phyloP scores from a whole-genome alignment of 2,329 filamentous ascomycete species.

The Boeremia exigua region DNA sequence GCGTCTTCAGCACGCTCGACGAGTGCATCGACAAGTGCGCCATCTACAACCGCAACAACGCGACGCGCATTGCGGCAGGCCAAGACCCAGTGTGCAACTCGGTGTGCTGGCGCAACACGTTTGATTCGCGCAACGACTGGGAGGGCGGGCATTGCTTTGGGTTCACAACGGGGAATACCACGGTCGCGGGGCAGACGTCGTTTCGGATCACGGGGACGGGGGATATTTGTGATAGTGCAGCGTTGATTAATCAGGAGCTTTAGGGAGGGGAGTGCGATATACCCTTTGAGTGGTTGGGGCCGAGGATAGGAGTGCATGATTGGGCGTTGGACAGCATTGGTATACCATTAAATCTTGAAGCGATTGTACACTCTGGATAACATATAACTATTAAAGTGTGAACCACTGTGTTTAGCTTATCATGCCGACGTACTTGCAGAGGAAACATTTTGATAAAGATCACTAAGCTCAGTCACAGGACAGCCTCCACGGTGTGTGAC shows the following conservation, averaged over 20 bases:
- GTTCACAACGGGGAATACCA: conserved; percentile 16
- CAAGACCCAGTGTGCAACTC: conserved; percentile 13
- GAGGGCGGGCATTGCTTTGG: conserved; percentile 22
- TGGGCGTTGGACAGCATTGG: too few species aligned
- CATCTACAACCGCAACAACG: conserved; percentile 19
- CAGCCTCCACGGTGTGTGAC: too few species aligned
- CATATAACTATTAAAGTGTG: too few species aligned
- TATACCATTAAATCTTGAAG: too few species aligned
- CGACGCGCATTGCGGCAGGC: conserved; percentile 10
- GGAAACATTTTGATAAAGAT: too few species aligned
- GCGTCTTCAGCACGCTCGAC: conserved; percentile 7
- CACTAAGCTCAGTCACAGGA: too few species aligned
- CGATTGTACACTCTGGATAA: too few species aligned
- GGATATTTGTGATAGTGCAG: conserved; percentile 23
- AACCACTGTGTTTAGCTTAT: too few species aligned
- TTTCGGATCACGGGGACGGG: conserved; percentile 9
- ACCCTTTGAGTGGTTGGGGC: too few species aligned
- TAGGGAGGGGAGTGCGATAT: background rate
- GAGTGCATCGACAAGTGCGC: conserved; percentile 24
- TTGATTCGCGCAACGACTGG: conserved; percentile 22
- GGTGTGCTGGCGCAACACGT: conserved; percentile 25
- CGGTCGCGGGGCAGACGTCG: conserved; percentile 6
- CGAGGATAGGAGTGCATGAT: too few species aligned
- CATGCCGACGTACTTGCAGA: too few species aligned
- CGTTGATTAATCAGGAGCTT: conserved; percentile 12